Percentiles rank a stretch among this genome's conserved stretches.
Conservation (phyloP, 2,329 filamentous ascomycete genomes). For the Byssochlamys sp. region DNA sequence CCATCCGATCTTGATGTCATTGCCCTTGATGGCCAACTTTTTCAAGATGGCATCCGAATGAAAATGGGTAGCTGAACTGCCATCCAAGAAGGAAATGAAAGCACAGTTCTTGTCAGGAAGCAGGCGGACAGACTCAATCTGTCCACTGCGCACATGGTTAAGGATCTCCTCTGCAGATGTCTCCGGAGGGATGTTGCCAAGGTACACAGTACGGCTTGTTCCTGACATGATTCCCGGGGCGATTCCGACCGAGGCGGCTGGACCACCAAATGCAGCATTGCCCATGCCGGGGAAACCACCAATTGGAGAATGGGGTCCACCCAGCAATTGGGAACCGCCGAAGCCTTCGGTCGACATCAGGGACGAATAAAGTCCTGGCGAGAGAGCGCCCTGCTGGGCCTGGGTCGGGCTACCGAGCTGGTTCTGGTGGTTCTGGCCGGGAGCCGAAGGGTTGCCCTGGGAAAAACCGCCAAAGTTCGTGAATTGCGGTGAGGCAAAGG, state of each 20-base stretch:
- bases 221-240: slow-evolving; percentile 73
- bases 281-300: slow-evolving; percentile 59
- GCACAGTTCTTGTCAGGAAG: slow-evolving; percentile 98
- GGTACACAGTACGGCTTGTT: slow-evolving; percentile 90
- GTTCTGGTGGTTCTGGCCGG: slow-evolving; percentile 49
- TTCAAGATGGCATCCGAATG: slow-evolving; percentile 99
- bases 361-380: slow-evolving; percentile 72
- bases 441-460: slow-evolving; percentile 44
- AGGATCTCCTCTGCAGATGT: slow-evolving; percentile 94
- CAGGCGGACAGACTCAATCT: slow-evolving; percentile 96
- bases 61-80: slow-evolving; percentile 95
- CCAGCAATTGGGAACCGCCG: slow-evolving; percentile 69
- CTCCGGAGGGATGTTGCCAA: slow-evolving; percentile 97
- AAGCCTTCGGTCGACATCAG: slow-evolving; percentile 79
- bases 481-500: slow-evolving; percentile 86
- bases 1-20: slow-evolving; percentile 99
- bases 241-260: slow-evolving; percentile 66
- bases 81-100: slow-evolving; percentile 97
- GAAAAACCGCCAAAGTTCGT: slow-evolving; percentile 72
- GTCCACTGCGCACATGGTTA: slow-evolving; percentile 88
- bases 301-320: slow-evolving; percentile 75
- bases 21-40: slow-evolving; percentile 95
- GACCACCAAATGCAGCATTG: slow-evolving; percentile 50
- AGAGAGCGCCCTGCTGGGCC: slow-evolving; percentile 56
- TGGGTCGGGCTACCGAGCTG: slow-evolving; percentile 66